Conservation (phyloP, 495 filamentous ascomycete genomes). For the Podospora australis region DNA sequence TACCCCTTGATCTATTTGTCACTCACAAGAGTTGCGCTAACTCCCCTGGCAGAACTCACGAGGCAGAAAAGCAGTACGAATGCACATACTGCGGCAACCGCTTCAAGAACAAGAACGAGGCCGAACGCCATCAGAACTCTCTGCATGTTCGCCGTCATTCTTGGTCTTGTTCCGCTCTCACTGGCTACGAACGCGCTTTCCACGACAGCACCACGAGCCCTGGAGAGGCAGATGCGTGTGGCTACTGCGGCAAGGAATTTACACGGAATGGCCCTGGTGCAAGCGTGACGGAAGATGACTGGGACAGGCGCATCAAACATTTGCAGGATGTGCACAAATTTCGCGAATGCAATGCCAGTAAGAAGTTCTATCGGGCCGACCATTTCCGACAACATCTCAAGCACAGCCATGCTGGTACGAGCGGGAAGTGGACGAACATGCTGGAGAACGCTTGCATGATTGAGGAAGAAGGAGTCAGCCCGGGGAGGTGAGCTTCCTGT, state of each 20-base stretch:
- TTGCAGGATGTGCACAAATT: slow-evolving; percentile 90
- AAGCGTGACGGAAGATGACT: slow-evolving; percentile 53
- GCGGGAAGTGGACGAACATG: slow-evolving; percentile 98
- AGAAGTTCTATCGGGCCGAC: slow-evolving; percentile 97
- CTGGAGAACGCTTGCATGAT: slow-evolving; percentile 96
- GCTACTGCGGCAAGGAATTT: slow-evolving; percentile 95
- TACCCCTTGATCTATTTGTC: not conserved
- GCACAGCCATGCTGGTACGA: slow-evolving; percentile 93
- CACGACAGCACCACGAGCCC: slow-evolving; percentile 62
- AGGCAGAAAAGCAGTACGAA: slow-evolving; percentile 92
- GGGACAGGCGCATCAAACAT: slow-evolving; percentile 80
- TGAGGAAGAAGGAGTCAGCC: slow-evolving; percentile 56
- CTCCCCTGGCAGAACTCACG: slow-evolving; percentile 50
- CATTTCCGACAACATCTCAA: slow-evolving; percentile 98
- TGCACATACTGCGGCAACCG: slow-evolving; percentile 89
- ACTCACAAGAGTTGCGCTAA: slow-evolving; percentile 10
- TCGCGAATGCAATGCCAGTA: slow-evolving; percentile 94
- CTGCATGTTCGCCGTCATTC: slow-evolving; percentile 93
- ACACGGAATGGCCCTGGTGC: slow-evolving; percentile 48
- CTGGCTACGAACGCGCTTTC: slow-evolving; percentile 71
- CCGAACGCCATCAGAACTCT: slow-evolving; percentile 94
- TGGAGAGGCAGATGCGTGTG: slow-evolving; percentile 70
- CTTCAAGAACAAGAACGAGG: slow-evolving; percentile 99
- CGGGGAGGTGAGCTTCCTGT: slow-evolving; percentile 17
- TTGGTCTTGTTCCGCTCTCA: slow-evolving; percentile 92